Conservation (phyloP, 2,329 filamentous ascomycete genomes). For the Chrysoporthe puriensis region DNA sequence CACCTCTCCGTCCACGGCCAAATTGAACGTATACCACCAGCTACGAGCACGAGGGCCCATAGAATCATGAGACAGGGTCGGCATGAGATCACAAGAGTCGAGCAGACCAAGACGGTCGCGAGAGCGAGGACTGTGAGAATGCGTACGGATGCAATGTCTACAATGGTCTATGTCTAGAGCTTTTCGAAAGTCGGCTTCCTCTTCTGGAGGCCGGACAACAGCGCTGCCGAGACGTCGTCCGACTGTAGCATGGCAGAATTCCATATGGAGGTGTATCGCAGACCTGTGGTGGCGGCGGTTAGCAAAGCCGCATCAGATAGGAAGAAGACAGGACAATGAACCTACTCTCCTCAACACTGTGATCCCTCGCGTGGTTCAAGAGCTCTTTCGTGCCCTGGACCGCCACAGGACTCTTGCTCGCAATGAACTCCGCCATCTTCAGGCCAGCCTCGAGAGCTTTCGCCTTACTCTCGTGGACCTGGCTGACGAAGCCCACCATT, state of each 20-base stretch:
- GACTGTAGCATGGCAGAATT: constrained; percentile 84
- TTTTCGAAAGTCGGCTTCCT: constrained; percentile 84
- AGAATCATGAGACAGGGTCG: neutral
- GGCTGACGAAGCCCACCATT: constrained; percentile 70
- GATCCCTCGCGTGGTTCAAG: constrained; percentile 79
- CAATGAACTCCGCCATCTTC: constrained; percentile 66
- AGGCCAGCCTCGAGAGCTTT: constrained; percentile 66
- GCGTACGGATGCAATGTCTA: neutral
- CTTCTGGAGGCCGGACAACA: constrained; percentile 78
- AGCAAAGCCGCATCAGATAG: constrained; percentile 16
- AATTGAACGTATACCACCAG: neutral
- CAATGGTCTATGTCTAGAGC: constrained; percentile 52
- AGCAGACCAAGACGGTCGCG: neutral
- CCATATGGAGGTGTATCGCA: constrained; percentile 87
- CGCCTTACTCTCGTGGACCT: constrained; percentile 65
- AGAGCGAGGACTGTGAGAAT: neutral
- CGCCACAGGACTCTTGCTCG: constrained; percentile 83
- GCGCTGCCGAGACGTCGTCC: constrained; percentile 72
- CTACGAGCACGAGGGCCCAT: neutral
- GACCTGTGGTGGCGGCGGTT: constrained; percentile 47
- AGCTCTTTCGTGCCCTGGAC: constrained; percentile 88
- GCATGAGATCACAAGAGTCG: neutral
- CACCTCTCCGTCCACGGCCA: neutral
- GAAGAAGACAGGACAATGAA: constrained; percentile 31
- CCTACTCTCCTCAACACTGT: constrained; percentile 74